phyloP scores from a whole-genome alignment of 306 rosid species.

The Quercus robur region DNA sequence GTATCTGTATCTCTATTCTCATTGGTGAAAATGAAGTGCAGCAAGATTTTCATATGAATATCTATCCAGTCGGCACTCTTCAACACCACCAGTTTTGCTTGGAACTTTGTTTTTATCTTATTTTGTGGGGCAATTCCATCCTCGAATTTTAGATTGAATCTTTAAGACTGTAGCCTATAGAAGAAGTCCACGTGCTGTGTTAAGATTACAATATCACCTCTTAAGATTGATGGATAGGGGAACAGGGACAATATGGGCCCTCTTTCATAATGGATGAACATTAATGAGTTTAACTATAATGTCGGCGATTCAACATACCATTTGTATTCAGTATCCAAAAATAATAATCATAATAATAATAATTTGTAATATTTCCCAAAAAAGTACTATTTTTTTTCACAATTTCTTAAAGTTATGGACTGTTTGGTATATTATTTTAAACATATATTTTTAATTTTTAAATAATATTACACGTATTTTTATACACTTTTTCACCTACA shows the following conservation, averaged over 20 bases:
- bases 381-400: no score
- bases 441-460: rapidly evolving
- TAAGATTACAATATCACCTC: background rate
- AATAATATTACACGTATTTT: no score
- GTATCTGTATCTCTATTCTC: constrained; percentile 21
- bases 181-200: background rate
- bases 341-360: no score
- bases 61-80: background rate
- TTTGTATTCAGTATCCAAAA: no score
- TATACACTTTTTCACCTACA: rapidly evolving
- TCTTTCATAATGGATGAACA: background rate
- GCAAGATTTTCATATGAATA: constrained; percentile 8
- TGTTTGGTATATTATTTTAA: no score
- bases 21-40: constrained; percentile 18
- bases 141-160: background rate
- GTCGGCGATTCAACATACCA: background rate
- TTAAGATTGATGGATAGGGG: background rate
- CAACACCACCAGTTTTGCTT: background rate
- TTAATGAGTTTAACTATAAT: no score
- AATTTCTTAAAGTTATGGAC: no score
- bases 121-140: background rate
- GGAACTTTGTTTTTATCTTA: background rate
- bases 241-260: background rate
- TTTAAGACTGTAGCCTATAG: background rate
- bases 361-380: no score